Base-by-base conservation (phyloP, 441 rosid genomes). In the Caryocar brasiliense region DNA sequence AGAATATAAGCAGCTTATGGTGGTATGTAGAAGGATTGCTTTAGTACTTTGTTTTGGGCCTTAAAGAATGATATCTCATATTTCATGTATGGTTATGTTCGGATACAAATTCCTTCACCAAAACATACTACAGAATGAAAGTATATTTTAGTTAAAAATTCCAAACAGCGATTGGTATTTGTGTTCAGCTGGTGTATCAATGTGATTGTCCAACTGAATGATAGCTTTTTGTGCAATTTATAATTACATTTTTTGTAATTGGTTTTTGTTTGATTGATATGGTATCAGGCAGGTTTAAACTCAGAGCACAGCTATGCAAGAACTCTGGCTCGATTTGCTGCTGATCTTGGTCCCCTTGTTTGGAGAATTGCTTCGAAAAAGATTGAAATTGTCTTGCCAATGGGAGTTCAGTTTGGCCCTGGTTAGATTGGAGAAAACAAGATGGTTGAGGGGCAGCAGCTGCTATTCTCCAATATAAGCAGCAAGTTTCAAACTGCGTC, bases 281-380 rank as follows among this genome's bases (percentile, higher is more conserved):
- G 8, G n/a, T 43, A 51, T 61, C 79, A 85, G 91, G 95, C 82
- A 40, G 95, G 91, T 33, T 64, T 85, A 52, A 74, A 71, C 42
- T 45, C 76, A 35, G 91, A 82, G 47, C 70, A 69, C 35, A 79
- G 88, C 30, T 85, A 85, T 49, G 82, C 86, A 12, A 77, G 86
- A 59, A 85, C 95, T 66, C 54, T 85, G 24, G 87, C 95, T 52
- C 79, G 82, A 26, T 89, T 66, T 54, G 93, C 97, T 40, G 84
- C 90, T 13, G 70, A 65, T 54, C 70, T 89, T 15, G 91, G 97
- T 22, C 77, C 86, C 28, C 60, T 56, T 45, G 77, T 68, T 54
- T 85, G 95, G 95, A 76, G 61, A 59, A 49, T 73, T 15, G 95
- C 93, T 32, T 59, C 76, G 5, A 70, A 23, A 50, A 76, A 66